Evolutionary conservation across 495 filamentous ascomycete species (phyloP), one percentile per base, ranked within the genome.

Genomic region (Chaetomium tenue): DNA sequence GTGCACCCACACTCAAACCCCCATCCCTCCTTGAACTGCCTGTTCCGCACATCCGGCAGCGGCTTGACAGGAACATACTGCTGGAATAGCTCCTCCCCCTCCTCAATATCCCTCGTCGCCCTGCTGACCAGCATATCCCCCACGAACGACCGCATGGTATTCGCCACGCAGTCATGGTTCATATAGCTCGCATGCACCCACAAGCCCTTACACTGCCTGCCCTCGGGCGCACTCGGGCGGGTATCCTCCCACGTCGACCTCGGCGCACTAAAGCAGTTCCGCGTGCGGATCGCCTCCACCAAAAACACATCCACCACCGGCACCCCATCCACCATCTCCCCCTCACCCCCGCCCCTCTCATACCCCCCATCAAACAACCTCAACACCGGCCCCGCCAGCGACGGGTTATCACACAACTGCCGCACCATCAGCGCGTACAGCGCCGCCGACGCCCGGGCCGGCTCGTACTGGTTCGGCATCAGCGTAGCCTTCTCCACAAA

Each of bases 121-220:
- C 82, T 79, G 47, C 84, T 66, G 53, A 86, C 73, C 69, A 84
- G 77, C 72, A 88, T 76, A 63, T 87, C 85, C n/a, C 84, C 83
- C 40, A 86, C 76, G 68, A 86, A 87, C 9, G 79, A 75, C 12
- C 83, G 81, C 13, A 72, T 73, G 11, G 74, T 74, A 63, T 84
- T 87, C 26, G 76, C 74, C 51, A 81, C 57, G 71, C 85, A 88
- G 60, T 75, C 77, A 67, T 88, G 85, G 70, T 88, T 88, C 63
- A 84, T 76, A 68, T 78, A 79, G 2, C 81, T 79, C 5, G 83
- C 80, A 48, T 76, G 66, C 6, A 72, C 65, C 86, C 86, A 88
- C 22, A 88, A 54, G 0, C 83, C 84, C 63, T 72, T 75, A 2
- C 74, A 76, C 33, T 74, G 70, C 25, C 72, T 28, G 16, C 72